Base-by-base conservation (phyloP, 164 flowering plant genomes). In the Akebia trifoliata region DNA sequence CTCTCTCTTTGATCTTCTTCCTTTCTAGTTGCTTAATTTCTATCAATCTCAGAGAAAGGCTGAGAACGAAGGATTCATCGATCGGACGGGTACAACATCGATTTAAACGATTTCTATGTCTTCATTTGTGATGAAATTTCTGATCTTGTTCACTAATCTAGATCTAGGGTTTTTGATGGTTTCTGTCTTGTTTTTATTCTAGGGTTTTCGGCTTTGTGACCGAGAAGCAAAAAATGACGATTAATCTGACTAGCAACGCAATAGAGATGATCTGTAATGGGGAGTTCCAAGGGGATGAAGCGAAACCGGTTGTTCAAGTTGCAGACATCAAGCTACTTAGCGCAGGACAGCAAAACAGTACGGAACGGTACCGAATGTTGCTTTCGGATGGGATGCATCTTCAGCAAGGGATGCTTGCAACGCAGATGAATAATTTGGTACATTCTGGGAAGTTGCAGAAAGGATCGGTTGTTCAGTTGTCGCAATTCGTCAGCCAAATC, bases 401-500 rank as follows among this genome's bases (percentile, higher is more conserved):
- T 12, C 87, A 80, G 67, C 97, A 93, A 46, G 88, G 88, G 12
- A 85, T 90, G 97, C 88, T 93, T 10, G 90, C 81, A 2, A 82
- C 90, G 0, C 88, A 86, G 79, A 52, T 48, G 60, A 87, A 87
- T 66, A 69, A 71, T 0, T 56, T 85, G 36, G 86, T 93, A 30
- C 65, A 65, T 17, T 46, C 71, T 0, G 80, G 83, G 2, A 46
- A 11, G 54, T 54, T 90, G 70, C 82, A 79, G 75, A 76, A 75
- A 50, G 94, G 97, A 0, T 84, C 96, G 4, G 35, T 93, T 49
- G 73, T 90, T 46, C 73, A 64, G 67, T 34, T 93, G 67, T 66
- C 58, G 6, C 75, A 84, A 72, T 90, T 61, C 60, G 79, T 84
- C 49, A 78, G 86, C 54, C 88, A 79, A 62, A 38, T 61, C 38